These are phyloP conservation scores for Euphrasia arctica DNA, from an alignment of 305 asterid genomes.

Conservation along the genomic window DNA sequence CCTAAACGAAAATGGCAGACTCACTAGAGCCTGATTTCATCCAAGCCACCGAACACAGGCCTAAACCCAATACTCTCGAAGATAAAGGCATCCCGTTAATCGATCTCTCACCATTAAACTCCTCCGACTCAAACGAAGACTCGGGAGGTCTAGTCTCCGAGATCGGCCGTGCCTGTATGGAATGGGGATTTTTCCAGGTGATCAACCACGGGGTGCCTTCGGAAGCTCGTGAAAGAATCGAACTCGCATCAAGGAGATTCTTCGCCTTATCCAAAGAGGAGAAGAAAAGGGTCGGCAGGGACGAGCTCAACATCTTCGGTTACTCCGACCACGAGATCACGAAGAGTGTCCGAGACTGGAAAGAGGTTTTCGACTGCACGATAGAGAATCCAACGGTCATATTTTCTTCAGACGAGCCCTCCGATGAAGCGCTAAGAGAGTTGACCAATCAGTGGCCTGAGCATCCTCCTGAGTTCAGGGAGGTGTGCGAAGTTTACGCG, in stretches of 20 bases:
- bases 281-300: constrained; percentile 48
- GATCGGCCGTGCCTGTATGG: constrained; percentile 50
- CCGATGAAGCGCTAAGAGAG: constrained; percentile 39
- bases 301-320: constrained; percentile 49
- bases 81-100: constrained; percentile 32
- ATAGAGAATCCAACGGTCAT: constrained; percentile 41
- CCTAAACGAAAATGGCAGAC: constrained; percentile 23
- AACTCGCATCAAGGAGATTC: constrained; percentile 42
- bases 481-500: constrained; percentile 48
- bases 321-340: constrained; percentile 67
- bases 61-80: constrained; percentile 21
- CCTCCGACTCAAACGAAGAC: constrained; percentile 15
- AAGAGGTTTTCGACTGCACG: constrained; percentile 65
- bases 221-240: constrained; percentile 37
- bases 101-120: constrained; percentile 42
- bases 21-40: constrained; percentile 29
- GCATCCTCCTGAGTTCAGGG: constrained; percentile 60
- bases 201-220: constrained; percentile 62
- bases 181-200: constrained; percentile 74
- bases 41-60: constrained; percentile 33
- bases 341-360: constrained; percentile 73
- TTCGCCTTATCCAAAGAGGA: constrained; percentile 55
- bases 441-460: constrained; percentile 60
- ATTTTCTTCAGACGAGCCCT: constrained; percentile 54
- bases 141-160: constrained; percentile 33